Conservation (phyloP, 441 rosid species). For the Gossypium schwendimanii region DNA sequence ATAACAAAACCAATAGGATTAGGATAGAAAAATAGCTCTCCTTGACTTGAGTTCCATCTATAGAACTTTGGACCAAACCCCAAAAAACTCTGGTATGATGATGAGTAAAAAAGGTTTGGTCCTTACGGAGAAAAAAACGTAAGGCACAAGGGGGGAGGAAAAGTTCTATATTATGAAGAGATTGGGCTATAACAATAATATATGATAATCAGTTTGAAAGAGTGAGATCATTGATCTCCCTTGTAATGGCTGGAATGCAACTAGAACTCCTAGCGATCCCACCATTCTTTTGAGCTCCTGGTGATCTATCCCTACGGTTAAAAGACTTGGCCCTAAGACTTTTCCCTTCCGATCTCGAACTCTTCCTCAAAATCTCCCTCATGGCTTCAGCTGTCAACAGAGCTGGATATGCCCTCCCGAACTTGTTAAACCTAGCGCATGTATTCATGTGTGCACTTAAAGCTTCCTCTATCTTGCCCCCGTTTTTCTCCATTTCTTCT, state of each 20-base stretch:
- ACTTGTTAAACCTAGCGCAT: constrained; percentile 69
- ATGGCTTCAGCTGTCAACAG: constrained; percentile 84
- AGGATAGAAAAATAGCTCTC: background rate
- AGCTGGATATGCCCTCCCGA: constrained; percentile 73
- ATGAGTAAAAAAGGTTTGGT: constrained; percentile 1
- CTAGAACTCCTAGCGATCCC: constrained; percentile 80
- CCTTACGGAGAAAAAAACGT: background rate
- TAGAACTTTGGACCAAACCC: background rate
- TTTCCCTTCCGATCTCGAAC: constrained; percentile 5
- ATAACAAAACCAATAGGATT: constrained; percentile 5
- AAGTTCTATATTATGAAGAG: background rate
- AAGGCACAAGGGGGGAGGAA: background rate
- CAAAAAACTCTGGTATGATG: background rate
- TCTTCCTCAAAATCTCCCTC: constrained; percentile 72
- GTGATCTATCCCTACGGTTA: constrained; percentile 33
- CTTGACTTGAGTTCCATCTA: background rate
- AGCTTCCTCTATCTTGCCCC: constrained; percentile 56
- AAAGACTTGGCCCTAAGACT: constrained; percentile 45
- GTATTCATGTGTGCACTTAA: constrained; percentile 66
- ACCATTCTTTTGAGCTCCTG: constrained; percentile 32
- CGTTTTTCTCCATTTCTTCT: constrained; percentile 65
- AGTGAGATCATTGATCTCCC: constrained; percentile 36
- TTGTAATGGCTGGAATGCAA: constrained; percentile 77
- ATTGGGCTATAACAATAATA: background rate
- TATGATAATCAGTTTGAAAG: constrained; percentile 15